These are phyloP conservation scores for Candida cerambycidarum DNA, from an alignment of 805 yeast species.

Conservation along the genomic window DNA sequence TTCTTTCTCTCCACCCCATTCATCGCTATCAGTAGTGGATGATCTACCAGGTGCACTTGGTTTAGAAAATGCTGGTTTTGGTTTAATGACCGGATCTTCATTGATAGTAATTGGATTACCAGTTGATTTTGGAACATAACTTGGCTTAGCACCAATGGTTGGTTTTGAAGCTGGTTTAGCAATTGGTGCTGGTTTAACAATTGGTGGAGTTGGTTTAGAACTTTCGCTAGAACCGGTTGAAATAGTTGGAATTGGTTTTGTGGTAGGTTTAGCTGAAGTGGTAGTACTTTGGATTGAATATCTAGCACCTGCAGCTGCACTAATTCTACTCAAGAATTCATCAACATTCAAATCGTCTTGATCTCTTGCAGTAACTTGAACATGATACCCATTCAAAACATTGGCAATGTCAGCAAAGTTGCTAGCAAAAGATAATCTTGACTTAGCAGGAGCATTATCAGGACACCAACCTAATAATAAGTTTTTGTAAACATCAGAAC, in stretches of 20 bases:
- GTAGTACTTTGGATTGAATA: slow-evolving; percentile 40
- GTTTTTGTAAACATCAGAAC: slow-evolving; percentile 85
- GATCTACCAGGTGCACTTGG: slow-evolving; percentile 20
- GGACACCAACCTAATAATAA: slow-evolving; percentile 96
- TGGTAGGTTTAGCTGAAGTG: slow-evolving; percentile 25
- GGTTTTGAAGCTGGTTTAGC: slow-evolving; percentile 24
- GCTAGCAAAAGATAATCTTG: slow-evolving; percentile 71
- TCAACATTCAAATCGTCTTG: slow-evolving; percentile 81
- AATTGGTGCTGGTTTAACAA: slow-evolving; percentile 17
- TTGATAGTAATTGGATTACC: slow-evolving; percentile 40
- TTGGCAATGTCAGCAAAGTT: slow-evolving; percentile 76
- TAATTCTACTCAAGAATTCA: slow-evolving; percentile 71
- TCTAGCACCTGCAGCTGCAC: slow-evolving; percentile 94
- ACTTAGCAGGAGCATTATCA: slow-evolving; percentile 82
- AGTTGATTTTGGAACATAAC: slow-evolving; percentile 35
- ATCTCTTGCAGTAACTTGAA: slow-evolving; percentile 96
- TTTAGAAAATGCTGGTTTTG: slow-evolving; percentile 15
- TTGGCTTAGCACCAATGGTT: slow-evolving; percentile 17
- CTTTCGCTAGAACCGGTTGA: slow-evolving; percentile 17
- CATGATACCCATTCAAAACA: slow-evolving; percentile 80
- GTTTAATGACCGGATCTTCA: slow-evolving; percentile 15
- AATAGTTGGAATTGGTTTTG: slow-evolving; percentile 14
- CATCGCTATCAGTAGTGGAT: slow-evolving; percentile 23
- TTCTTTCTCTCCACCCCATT: slow-evolving; percentile 71
- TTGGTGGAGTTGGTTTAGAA: slow-evolving; percentile 31